Evolutionary conservation across 306 rosid species (phyloP), one percentile per base, ranked within the genome.

Genomic region (Citrullus mucosospermus): DNA sequence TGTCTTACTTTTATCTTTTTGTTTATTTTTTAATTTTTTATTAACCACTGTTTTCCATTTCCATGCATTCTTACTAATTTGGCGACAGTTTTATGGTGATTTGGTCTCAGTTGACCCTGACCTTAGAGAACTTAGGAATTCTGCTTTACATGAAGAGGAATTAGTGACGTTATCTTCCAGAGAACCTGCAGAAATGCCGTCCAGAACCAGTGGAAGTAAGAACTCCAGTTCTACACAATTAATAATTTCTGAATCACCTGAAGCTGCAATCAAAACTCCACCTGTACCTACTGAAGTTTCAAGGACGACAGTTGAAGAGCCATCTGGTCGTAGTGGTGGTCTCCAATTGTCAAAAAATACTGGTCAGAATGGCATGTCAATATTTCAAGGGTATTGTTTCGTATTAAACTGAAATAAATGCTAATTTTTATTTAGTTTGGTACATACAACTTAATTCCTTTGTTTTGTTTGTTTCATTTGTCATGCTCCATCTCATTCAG

Each of bases 321-420:
- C 85, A 30, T 81, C 88, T 43, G 80, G 73, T 72, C 81, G 20
- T 82, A 62, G 85, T 46, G 76, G 81, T 46, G 78, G 89, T 38
- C 81, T 83, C 51, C 78, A 85, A 30, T 83, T 63, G 78, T 82
- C 91, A 67, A 88, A 78, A 81, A 46, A 32, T 17, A 81, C 83
- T 22, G 86, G 88, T 44, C 89, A 75, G 83, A 85, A 79, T 79
- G 88, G 97, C 83, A 83, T 92, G 83, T 87, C 98, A 79, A 82
- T 96, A 9, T 92, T 96, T 85, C 93, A 87, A 88, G 81, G 99
- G 99, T 96, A 92, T 78, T 78, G 53, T 77, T 78, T 78, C 59
- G 38, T 80, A 56, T 76, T 84, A 61, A 76, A 81, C 73, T n/a
- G 34, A 57, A 79, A 78, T 68, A 39, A n/a, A 39, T 77, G 34